A percentile compares a stretch with the other conserved stretches of the same genome.
Conservation (phyloP, 1,139 yeast genomes). For the Blastobotrys ciferrii region DNA sequence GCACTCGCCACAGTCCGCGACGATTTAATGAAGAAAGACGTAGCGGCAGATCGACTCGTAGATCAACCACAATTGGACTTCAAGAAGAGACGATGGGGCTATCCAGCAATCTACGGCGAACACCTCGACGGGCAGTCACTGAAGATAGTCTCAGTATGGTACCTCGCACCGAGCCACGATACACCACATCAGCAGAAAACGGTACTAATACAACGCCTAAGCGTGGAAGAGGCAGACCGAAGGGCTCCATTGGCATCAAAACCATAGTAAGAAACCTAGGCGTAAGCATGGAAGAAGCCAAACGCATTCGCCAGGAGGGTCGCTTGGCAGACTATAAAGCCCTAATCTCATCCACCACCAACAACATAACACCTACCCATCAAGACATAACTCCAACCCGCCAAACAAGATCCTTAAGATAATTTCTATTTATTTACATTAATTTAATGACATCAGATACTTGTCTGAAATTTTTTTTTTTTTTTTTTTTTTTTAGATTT, state of each 20-base stretch:
- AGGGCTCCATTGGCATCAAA: constrained; percentile 14
- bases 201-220: background rate
- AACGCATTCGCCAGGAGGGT: constrained; percentile 11
- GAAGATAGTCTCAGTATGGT: background rate
- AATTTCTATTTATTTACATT: background rate
- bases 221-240: constrained; percentile 14
- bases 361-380: background rate
- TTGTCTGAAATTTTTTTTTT: no score
- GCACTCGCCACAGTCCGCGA: background rate
- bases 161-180: background rate
- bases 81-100: background rate
- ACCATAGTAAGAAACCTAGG: constrained; percentile 12
- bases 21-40: background rate
- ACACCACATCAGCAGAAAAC: background rate
- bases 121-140: background rate
- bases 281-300: constrained; percentile 12
- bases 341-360: background rate
- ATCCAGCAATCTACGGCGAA: background rate
- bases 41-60: background rate
- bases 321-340: constrained; percentile 7
- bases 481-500: no score
- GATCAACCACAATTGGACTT: background rate
- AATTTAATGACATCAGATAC: background rate
- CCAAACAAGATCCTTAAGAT: background rate
- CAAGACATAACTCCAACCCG: background rate